Evolutionary conservation across 2,329 filamentous ascomycete species (phyloP).

Genomic region (Chalaropsis thielavioides): DNA sequence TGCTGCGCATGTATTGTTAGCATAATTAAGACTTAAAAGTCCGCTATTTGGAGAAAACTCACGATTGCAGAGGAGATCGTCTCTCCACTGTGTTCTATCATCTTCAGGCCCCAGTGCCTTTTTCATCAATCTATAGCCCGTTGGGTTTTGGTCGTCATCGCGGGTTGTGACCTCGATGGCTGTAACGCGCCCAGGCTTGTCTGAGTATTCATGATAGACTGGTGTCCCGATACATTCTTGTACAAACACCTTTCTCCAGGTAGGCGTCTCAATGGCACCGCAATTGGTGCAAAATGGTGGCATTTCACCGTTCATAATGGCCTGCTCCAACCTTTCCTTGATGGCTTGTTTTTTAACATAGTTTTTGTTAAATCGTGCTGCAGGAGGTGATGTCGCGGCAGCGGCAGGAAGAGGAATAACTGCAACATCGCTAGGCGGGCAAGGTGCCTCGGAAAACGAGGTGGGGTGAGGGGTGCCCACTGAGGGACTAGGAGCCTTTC

Average conservation of each 20-base stretch:
- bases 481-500: conserved; percentile 2
- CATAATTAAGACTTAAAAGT: conserved; percentile 19
- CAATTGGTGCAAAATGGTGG: conserved; percentile 87
- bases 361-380: conserved; percentile 45
- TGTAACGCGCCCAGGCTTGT: conserved; percentile 58
- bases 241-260: conserved; percentile 88
- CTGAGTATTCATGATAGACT: conserved; percentile 53
- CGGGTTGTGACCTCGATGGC: conserved; percentile 55
- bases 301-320: conserved; percentile 65
- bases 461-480: conserved; percentile 29
- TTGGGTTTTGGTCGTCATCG: conserved; percentile 47
- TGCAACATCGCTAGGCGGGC: conserved; percentile 31
- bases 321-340: conserved; percentile 43
- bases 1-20: conserved; percentile 33
- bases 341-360: conserved; percentile 47
- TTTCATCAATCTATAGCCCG: conserved; percentile 60
- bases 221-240: conserved; percentile 59
- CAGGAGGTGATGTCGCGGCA: conserved; percentile 26
- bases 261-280: conserved; percentile 87
- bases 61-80: conserved; percentile 78
- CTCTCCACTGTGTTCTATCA: conserved; percentile 52
- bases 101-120: conserved; percentile 50
- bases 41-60: conserved; percentile 28
- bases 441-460: conserved; percentile 29
- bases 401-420: conserved; percentile 21